Conservation (phyloP, 495 filamentous ascomycete species). For the Neurospora terricola region DNA sequence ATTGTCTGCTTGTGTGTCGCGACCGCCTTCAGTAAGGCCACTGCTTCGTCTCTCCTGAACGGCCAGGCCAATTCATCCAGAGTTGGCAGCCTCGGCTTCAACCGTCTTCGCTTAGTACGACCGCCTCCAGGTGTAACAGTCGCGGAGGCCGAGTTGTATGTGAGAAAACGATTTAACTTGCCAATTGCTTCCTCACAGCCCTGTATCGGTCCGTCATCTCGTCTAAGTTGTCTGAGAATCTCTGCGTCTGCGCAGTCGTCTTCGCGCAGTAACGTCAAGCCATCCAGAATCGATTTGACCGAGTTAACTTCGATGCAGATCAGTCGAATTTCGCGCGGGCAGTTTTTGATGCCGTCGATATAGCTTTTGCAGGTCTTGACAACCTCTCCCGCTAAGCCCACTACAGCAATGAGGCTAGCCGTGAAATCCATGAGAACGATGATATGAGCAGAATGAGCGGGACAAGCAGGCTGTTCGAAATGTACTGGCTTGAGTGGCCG, state of each 20-base stretch:
- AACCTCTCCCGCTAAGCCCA: neutral
- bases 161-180: neutral
- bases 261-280: neutral
- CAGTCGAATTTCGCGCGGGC: constrained; percentile 4
- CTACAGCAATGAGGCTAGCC: constrained; percentile 5
- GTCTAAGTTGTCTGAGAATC: neutral
- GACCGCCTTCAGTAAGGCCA: constrained; percentile 15
- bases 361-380: constrained; percentile 6
- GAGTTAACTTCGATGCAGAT: constrained; percentile 6
- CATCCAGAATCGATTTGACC: neutral
- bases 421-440: neutral
- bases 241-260: neutral
- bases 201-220: neutral
- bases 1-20: constrained; percentile 17
- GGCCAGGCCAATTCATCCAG: constrained; percentile 15
- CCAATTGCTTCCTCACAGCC: neutral
- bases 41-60: constrained; percentile 11
- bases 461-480: neutral
- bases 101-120: rapidly evolving
- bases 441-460: neutral
- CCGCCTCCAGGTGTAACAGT: neutral
- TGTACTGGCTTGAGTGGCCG: neutral
- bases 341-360: neutral
- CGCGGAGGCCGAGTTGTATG: neutral
- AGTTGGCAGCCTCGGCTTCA: neutral